Evolutionary conservation across 2,329 filamentous ascomycete species (phyloP).

Genomic region (Aquanectria penicillioides): DNA sequence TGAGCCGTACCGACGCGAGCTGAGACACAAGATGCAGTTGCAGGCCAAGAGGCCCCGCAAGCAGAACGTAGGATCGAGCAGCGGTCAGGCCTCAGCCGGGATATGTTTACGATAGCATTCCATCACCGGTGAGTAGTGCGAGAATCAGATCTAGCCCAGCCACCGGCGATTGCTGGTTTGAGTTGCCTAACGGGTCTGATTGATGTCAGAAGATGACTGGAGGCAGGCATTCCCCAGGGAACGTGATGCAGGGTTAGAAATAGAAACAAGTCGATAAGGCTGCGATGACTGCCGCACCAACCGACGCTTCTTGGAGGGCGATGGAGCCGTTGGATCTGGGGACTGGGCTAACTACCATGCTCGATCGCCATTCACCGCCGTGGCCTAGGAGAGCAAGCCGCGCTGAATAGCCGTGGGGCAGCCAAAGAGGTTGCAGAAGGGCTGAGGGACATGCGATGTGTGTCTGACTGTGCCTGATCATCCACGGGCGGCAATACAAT

Average conservation of each 20-base stretch:
- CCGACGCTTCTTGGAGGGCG: slow-evolving; percentile 3
- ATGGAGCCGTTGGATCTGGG: slow-evolving; percentile 18
- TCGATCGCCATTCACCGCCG: slow-evolving; percentile 18
- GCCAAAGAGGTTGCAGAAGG: slow-evolving; percentile 18
- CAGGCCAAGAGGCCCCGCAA: too few relatives aligned
- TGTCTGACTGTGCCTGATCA: background rate
- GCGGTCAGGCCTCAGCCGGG: background rate
- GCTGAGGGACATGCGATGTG: slow-evolving; percentile 8
- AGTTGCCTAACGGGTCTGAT: too few relatives aligned
- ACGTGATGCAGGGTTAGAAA: slow-evolving; percentile 14
- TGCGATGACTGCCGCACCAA: slow-evolving; percentile 17
- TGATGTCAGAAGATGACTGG: background rate
- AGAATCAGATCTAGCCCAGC: too few relatives aligned
- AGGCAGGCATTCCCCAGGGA: slow-evolving; percentile 20
- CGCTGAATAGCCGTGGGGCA: background rate
- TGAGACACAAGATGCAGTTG: too few relatives aligned
- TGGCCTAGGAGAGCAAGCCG: background rate
- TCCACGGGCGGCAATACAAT: background rate
- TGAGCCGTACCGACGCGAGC: background rate
- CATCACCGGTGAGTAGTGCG: too few relatives aligned
- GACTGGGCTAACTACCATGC: slow-evolving; percentile 18
- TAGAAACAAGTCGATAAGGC: slow-evolving; percentile 21
- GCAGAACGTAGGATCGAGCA: background rate
- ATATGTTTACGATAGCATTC: background rate
- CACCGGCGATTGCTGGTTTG: too few relatives aligned